Evolutionary conservation across 495 filamentous ascomycete genomes (phyloP), one percentile per base, ranked within the genome.

Genomic region (Baudoinia panamericana): DNA sequence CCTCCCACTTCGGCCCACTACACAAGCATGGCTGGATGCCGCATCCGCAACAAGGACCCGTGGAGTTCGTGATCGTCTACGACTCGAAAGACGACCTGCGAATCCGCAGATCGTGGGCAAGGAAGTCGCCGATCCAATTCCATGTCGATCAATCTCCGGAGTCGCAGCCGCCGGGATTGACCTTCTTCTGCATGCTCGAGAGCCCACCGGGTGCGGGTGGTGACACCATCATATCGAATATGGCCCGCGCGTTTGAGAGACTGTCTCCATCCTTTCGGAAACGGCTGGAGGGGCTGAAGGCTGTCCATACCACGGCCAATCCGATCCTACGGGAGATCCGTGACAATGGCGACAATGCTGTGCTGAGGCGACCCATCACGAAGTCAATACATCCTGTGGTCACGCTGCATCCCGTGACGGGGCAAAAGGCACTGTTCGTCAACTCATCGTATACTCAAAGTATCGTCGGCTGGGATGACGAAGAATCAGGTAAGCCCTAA

Each of bases 71-170:
- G n/a, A n/a, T n/a, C n/a, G n/a, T n/a, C n/a, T n/a, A n/a, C n/a
- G n/a, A n/a, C n/a, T n/a, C n/a, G n/a, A n/a, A n/a, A n/a, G n/a
- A 81, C 73, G 1, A 78, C 68, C 50, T 36, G 18, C 35, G n/a
- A n/a, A n/a, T n/a, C n/a, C n/a, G n/a, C n/a, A n/a, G n/a, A n/a
- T n/a, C n/a, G n/a, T n/a, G n/a, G n/a, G n/a, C n/a, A n/a, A n/a
- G n/a, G n/a, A n/a, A n/a, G n/a, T n/a, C n/a, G n/a, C n/a, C n/a
- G n/a, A 31, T 46, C n/a, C 43, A 39, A 3, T 88, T 82, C 82
- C 82, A 88, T 58, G 78, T 74, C 1, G 84, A 93, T 59, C 79
- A 87, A 0, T 78, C 75, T 4, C 88, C 85, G 55, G 84, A 93
- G 65, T 50, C 67, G 41, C 83, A 90, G 58, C 82, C 84, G n/a